Evolutionary conservation across 2,329 filamentous ascomycete genomes (phyloP), one percentile per base, ranked within the genome.

Genomic region (Bisporella sp.): DNA sequence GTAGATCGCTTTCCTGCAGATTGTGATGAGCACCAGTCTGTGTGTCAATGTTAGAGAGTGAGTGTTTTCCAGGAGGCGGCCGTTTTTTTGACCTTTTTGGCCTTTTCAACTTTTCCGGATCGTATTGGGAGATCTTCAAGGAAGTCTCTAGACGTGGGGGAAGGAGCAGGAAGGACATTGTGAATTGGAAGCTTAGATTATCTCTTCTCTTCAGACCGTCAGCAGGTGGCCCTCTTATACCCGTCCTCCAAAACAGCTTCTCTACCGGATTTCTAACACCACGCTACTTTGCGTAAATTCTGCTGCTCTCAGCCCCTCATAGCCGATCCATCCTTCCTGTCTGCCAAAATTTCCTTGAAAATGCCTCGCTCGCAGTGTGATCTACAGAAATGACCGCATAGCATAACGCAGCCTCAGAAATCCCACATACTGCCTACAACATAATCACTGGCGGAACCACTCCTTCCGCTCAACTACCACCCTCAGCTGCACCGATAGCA

Each of bases 401-500:
- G 41, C 3, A 43, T 43, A 9, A 43, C 9, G 4, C 28, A 43
- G 41, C 6, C 29, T 43, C 41, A 43, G 41, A 43, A 43, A 43
- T 43, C 41, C 41, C 41, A 9, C 41, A 43, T 43, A 43, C 40
- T 42, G 21, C 21, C 40, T 42, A 21, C 40, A 13, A 42, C 40
- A 42, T 42, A 42, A 42, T 42, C 40, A 42, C 40, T n/a, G 40
- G 40, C 13, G 40, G 21, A 42, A 42, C 40, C 21, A 42, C 40
- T 42, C 40, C 21, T 42, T 13, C 40, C 21, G 40, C 40, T 28
- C 40, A 42, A 42, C 40, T 42, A 42, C 21, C 40, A 42, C 40
- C n/a, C 40, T 42, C 41, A 43, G 41, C 8, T 43, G 41, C 41
- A 43, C 41, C 41, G 41, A 43, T 43, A 11, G 41, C 41, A 43